Percentiles rank a stretch among this genome's conserved stretches.
These are phyloP conservation scores for Jimgerdemannia flammicorona DNA, from an alignment of 192 early-diverging fungal species.

Conservation along the genomic window DNA sequence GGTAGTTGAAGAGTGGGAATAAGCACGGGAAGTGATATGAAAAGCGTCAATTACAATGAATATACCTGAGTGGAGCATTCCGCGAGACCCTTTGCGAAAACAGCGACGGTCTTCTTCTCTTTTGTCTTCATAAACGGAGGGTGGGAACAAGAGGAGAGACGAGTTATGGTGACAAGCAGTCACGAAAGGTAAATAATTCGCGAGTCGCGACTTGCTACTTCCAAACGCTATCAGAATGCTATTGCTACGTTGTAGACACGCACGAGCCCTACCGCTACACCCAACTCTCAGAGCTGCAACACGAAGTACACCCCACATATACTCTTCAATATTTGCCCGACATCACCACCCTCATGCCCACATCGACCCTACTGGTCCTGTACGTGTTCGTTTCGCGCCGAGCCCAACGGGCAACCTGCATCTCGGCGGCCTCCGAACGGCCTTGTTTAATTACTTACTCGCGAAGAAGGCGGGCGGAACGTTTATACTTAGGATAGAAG, in stretches of 20 bases:
- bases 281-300: too few relatives aligned
- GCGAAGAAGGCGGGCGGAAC: conserved; percentile 67
- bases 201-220: not conserved
- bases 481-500: conserved; percentile 90
- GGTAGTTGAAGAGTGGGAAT: not conserved
- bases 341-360: not conserved
- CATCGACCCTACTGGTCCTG: conserved; percentile 33
- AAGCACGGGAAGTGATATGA: not conserved
- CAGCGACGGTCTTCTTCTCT: conserved; percentile 18
- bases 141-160: not conserved
- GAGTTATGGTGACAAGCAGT: not conserved
- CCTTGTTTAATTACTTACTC: conserved; percentile 87
- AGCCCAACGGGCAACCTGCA: conserved; percentile 92
- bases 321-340: not conserved
- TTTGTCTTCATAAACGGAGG: conserved; percentile 11
- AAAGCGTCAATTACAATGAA: not conserved
- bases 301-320: too few relatives aligned
- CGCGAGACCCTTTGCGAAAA: conserved; percentile 26
- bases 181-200: not conserved
- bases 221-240: not conserved
- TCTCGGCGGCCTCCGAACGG: conserved; percentile 89
- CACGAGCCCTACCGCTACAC: not conserved
- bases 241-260: not conserved
- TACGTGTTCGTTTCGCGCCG: conserved; percentile 88
- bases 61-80: conserved; percentile 18